Conservation (phyloP, 257 asterid species). For the Anisodus acutangulus region DNA sequence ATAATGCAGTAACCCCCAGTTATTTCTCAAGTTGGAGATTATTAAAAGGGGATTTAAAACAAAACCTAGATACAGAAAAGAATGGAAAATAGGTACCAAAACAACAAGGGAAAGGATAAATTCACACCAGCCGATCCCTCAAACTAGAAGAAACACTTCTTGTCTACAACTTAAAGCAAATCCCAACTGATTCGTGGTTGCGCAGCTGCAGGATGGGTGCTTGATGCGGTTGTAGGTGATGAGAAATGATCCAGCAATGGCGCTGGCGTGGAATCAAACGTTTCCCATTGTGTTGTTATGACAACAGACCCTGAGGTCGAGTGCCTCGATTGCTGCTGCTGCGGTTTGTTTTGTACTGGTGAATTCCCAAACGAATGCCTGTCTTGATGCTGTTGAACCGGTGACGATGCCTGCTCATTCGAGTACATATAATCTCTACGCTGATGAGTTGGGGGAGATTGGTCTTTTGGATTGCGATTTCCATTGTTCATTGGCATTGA, state of each 20-base stretch:
- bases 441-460: constrained; percentile 23
- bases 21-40: constrained; percentile 37
- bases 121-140: constrained; percentile 31
- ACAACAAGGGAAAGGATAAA: constrained; percentile 30
- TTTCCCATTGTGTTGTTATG: constrained; percentile 55
- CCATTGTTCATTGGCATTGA: constrained; percentile 37
- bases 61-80: constrained; percentile 49
- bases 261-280: constrained; percentile 44
- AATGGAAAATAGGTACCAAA: constrained; percentile 45
- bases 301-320: constrained; percentile 47
- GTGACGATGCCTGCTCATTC: constrained; percentile 32
- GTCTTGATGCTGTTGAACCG: constrained; percentile 32
- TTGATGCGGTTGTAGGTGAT: constrained; percentile 32
- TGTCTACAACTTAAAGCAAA: constrained; percentile 43
- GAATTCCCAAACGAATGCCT: constrained; percentile 27
- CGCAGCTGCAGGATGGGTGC: constrained; percentile 35
- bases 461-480: constrained; percentile 29
- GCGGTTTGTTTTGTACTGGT: constrained; percentile 2
- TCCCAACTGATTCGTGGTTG: constrained; percentile 50
- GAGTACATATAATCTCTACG: constrained; percentile 28
- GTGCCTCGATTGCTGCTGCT: constrained; percentile 33
- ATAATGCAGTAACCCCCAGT: constrained; percentile 34
- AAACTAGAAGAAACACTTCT: constrained; percentile 30
- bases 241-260: constrained; percentile 35
- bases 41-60: constrained; percentile 33